Percentiles rank a stretch among this genome's conserved stretches.
Evolutionary conservation across 306 rosid genomes (phyloP).

Genomic region (Casuarina cunninghamiana): DNA sequence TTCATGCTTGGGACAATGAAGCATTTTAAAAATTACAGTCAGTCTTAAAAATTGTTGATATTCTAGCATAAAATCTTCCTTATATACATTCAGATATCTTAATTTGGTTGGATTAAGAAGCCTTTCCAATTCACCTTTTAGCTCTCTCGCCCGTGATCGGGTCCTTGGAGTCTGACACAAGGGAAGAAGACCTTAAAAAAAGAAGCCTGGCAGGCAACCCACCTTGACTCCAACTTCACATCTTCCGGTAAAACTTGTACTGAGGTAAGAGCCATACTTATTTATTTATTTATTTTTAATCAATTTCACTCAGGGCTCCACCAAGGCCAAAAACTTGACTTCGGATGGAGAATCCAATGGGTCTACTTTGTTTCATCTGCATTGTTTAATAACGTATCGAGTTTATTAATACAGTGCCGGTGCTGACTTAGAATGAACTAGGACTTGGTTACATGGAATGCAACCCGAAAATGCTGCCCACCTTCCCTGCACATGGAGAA

Average conservation of each 20-base stretch:
- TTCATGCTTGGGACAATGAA: too few species aligned
- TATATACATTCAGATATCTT: too few species aligned
- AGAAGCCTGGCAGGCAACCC: background rate
- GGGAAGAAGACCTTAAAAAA: background rate
- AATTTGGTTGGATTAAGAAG: background rate
- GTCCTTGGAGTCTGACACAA: background rate
- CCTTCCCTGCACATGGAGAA: conserved; percentile 51
- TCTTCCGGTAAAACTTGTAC: conserved; percentile 35
- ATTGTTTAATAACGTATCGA: background rate
- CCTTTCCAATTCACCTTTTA: background rate
- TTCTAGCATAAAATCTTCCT: too few species aligned
- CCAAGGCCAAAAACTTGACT: conserved; percentile 33
- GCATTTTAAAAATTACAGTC: too few species aligned
- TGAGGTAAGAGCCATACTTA: conserved; percentile 26
- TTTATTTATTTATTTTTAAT: background rate
- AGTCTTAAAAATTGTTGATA: too few species aligned
- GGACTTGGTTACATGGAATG: background rate
- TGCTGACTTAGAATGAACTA: background rate
- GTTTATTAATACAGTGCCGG: background rate
- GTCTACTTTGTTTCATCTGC: conserved; percentile 22
- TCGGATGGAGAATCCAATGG: conserved; percentile 27
- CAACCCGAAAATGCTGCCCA: conserved; percentile 26
- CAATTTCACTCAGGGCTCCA: conserved; percentile 40
- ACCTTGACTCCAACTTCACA: conserved; percentile 13
- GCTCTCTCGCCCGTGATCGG: background rate